A percentile compares a stretch with the other conserved stretches of the same genome.
Evolutionary conservation across 2,329 filamentous ascomycete genomes (phyloP).

Genomic region (Aspergillus fructus): DNA sequence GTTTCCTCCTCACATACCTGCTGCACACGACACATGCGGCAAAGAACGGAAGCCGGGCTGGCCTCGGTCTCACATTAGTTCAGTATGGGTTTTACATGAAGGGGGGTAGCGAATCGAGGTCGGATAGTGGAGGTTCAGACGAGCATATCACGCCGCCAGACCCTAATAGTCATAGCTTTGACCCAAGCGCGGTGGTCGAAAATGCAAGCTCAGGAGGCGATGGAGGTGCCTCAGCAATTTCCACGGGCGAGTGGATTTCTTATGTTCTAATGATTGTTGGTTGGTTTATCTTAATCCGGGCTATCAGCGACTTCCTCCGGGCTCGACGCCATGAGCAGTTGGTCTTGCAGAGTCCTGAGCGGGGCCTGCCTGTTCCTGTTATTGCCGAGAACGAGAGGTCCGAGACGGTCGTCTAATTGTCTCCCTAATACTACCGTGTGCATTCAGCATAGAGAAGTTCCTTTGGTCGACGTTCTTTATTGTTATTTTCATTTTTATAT

Average conservation of each 20-base stretch:
- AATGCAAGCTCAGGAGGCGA: conserved; percentile 25
- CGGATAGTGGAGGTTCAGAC: conserved; percentile 38
- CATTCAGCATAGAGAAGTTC: conserved; percentile 6
- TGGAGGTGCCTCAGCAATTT: conserved; percentile 56
- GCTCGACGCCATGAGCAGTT: conserved; percentile 89
- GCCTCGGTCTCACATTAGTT: conserved; percentile 90
- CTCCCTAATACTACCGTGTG: neutral
- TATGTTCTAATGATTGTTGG: conserved; percentile 95
- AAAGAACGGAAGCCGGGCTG: conserved; percentile 93
- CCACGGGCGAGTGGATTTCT: conserved; percentile 80
- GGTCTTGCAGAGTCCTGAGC: conserved; percentile 87
- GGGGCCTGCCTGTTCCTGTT: conserved; percentile 79
- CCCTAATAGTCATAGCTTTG: conserved; percentile 86
- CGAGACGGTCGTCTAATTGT: conserved; percentile 68
- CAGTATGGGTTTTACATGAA: conserved; percentile 98
- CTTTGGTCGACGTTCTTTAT: conserved; percentile 3
- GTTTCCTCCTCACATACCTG: conserved; percentile 96
- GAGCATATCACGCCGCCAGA: conserved; percentile 67
- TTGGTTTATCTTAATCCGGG: conserved; percentile 95
- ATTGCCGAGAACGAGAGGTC: conserved; percentile 81
- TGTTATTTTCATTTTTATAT: conserved; percentile 12
- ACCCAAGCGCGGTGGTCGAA: conserved; percentile 65
- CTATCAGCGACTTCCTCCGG: conserved; percentile 85
- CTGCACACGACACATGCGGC: conserved; percentile 97
- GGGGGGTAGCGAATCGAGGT: conserved; percentile 49